Percentiles rank a stretch among this genome's conserved stretches.
phyloP scores from a whole-genome alignment of 2,329 filamentous ascomycete genomes.

The Xylaria arbuscula region DNA sequence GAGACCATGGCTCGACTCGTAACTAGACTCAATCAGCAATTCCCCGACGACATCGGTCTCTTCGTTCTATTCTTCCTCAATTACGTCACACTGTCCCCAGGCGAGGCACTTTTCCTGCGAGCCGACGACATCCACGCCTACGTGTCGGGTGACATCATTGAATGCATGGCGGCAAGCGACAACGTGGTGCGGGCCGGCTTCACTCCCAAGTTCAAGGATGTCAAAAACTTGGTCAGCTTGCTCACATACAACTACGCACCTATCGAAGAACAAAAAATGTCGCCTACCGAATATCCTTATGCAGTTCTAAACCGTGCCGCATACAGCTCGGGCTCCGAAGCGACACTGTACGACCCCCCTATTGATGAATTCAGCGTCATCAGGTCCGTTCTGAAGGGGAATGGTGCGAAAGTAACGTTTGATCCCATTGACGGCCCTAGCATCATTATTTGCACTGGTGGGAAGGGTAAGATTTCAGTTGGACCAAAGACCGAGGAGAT shows the following conservation, averaged over 20 bases:
- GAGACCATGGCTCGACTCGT: constrained; percentile 81
- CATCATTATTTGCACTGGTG: constrained; percentile 89
- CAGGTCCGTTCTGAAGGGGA: constrained; percentile 76
- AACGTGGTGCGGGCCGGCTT: constrained; percentile 98
- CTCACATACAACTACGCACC: constrained; percentile 96
- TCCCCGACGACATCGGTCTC: constrained; percentile 88
- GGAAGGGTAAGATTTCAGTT: constrained; percentile 84
- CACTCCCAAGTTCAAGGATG: constrained; percentile 98
- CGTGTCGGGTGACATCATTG: constrained; percentile 91
- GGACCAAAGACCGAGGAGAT: constrained; percentile 83
- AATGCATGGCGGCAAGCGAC: constrained; percentile 99
- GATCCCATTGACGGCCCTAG: constrained; percentile 89
- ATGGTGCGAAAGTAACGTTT: constrained; percentile 85
- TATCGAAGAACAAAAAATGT: constrained; percentile 94
- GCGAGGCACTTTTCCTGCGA: constrained; percentile 94
- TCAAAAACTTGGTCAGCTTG: constrained; percentile 87
- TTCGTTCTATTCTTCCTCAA: constrained; percentile 99
- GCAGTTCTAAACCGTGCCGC: constrained; percentile 82
- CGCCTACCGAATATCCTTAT: constrained; percentile 85
- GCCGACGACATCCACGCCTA: constrained; percentile 99
- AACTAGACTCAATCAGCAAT: constrained; percentile 80
- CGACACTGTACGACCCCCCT: constrained; percentile 88
- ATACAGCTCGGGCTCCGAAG: constrained; percentile 80
- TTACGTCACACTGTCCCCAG: constrained; percentile 86
- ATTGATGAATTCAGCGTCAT: constrained; percentile 97